phyloP scores from a whole-genome alignment of 805 yeast species.

The Yarrowia alimentaria region DNA sequence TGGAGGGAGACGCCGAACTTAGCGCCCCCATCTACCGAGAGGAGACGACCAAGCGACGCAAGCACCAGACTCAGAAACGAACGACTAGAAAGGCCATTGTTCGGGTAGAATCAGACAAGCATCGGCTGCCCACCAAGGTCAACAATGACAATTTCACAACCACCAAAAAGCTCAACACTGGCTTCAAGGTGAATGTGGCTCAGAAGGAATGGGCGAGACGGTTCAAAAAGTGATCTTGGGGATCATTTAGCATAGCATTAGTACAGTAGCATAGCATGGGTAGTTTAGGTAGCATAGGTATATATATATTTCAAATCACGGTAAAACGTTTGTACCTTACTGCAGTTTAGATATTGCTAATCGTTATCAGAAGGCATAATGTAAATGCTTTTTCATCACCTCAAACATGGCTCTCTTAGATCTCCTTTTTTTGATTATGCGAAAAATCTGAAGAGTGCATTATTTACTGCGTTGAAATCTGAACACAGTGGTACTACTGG shows the following conservation, averaged over 20 bases:
- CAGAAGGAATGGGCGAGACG: conserved; percentile 16
- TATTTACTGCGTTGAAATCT: no score
- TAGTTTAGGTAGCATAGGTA: no score
- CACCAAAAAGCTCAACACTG: conserved; percentile 7
- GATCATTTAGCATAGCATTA: not conserved
- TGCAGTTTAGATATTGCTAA: no score
- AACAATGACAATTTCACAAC: conserved; percentile 15
- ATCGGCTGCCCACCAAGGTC: conserved; percentile 11
- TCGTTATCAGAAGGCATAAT: no score
- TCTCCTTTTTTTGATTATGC: no score
- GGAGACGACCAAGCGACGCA: not conserved
- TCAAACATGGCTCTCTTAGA: no score
- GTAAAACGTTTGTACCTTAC: no score
- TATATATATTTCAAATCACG: no score
- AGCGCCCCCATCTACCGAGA: conserved; percentile 16
- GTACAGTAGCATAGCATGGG: not conserved
- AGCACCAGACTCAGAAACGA: conserved; percentile 20
- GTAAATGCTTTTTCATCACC: no score
- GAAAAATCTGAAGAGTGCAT: no score
- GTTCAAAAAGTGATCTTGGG: conserved; percentile 6
- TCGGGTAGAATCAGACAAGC: conserved; percentile 7
- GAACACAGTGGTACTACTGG: no score
- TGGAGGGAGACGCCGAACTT: conserved; percentile 4
- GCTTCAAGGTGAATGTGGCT: conserved; percentile 18
- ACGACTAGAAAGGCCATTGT: conserved; percentile 9